Conservation (phyloP, 108 stramenopile species). For the Fragilariopsis cylindrus region DNA sequence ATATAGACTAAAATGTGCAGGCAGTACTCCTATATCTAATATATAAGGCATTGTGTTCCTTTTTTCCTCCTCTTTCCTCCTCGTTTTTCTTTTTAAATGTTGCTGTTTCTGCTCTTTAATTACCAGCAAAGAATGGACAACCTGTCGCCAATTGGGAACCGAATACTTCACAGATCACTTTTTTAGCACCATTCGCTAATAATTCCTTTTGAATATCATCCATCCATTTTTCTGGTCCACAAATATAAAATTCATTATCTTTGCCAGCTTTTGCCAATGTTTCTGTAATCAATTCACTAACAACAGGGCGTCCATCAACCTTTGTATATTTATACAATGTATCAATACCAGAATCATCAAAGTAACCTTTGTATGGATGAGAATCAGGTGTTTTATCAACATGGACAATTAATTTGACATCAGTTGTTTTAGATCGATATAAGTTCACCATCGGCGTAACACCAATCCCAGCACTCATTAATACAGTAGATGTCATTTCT, state of each 20-base stretch:
- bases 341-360: not conserved
- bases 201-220: not conserved
- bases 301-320: not conserved
- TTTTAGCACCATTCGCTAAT: conserved; percentile 11
- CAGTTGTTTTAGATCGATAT: not conserved
- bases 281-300: not conserved
- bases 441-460: conserved; percentile 21
- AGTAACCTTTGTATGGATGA: conserved; percentile 6
- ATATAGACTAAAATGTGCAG: no score
- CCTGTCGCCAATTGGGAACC: conserved; percentile 23
- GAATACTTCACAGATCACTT: conserved; percentile 24
- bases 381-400: not conserved
- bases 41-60: no score
- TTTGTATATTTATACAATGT: conserved; percentile 9
- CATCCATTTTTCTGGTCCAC: conserved; percentile 12
- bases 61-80: no score
- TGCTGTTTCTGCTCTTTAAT: not conserved
- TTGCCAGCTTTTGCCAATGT: not conserved
- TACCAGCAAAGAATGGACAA: conserved; percentile 15
- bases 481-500: not conserved
- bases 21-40: no score
- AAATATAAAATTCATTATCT: conserved; percentile 10
- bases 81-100: no score
- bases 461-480: conserved; percentile 16
- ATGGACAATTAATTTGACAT: conserved; percentile 6